These are phyloP conservation scores for Dryas alaskensis DNA, from an alignment of 306 rosid species.

Conservation along the genomic window DNA sequence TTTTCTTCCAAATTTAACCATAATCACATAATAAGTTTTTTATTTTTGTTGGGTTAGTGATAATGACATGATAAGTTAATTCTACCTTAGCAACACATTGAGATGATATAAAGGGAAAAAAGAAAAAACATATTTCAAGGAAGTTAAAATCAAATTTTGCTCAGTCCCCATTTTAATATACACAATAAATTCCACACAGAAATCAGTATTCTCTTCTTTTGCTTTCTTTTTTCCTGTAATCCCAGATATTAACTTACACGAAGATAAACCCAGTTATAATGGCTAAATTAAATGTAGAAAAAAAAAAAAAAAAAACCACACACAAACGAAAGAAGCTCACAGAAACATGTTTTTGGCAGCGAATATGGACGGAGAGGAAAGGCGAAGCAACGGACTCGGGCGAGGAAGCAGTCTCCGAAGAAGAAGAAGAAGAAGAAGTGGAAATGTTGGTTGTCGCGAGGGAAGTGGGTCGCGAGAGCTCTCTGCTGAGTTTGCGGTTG, in stretches of 20 bases:
- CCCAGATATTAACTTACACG: background rate
- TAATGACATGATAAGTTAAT: background rate
- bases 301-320: background rate
- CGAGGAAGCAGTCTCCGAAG: constrained; percentile 7
- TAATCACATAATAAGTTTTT: background rate
- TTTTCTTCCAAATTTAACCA: background rate
- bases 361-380: constrained; percentile 59
- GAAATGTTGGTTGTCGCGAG: constrained; percentile 27
- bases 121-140: background rate
- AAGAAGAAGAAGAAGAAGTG: constrained; percentile 26
- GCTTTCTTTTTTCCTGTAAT: background rate
- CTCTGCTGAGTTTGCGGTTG: constrained; percentile 13
- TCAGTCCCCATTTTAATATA: background rate
- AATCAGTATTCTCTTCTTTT: background rate
- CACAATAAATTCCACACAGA: background rate
- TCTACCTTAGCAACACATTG: background rate
- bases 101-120: background rate
- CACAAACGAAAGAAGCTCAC: constrained; percentile 39
- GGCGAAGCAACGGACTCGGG: constrained; percentile 34
- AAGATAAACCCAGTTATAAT: background rate
- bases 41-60: too few relatives aligned
- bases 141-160: background rate
- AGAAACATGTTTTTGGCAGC: constrained; percentile 56
- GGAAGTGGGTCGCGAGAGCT: constrained; percentile 23
- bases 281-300: background rate